A percentile compares a stretch with the other conserved stretches of the same genome.
Evolutionary conservation across 2,329 filamentous ascomycete species (phyloP).

Genomic region (Cercospora canescens): DNA sequence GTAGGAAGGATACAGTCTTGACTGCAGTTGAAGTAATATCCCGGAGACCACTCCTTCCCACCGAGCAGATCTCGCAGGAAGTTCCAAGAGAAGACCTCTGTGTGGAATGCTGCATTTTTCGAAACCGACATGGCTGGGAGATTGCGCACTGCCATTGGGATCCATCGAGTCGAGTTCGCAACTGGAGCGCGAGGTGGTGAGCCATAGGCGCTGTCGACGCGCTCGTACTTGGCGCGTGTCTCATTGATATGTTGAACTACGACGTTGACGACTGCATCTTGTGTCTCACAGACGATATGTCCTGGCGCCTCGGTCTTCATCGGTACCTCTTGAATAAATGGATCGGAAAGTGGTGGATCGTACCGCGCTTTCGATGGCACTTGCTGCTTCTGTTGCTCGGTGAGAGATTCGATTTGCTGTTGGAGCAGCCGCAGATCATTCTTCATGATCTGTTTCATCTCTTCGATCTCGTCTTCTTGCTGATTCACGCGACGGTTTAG

Average conservation of each 20-base stretch:
- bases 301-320: slow-evolving; percentile 1
- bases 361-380: not conserved
- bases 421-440: slow-evolving; percentile 19
- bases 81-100: slow-evolving; percentile 40
- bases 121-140: slow-evolving; percentile 29
- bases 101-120: not conserved
- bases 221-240: not conserved
- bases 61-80: slow-evolving; percentile 41
- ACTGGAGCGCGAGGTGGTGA: not conserved
- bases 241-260: not conserved
- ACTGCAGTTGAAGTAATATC: slow-evolving; percentile 40
- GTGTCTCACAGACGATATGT: slow-evolving; percentile 4
- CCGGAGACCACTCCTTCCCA: slow-evolving; percentile 43
- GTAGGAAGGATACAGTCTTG: slow-evolving; percentile 29
- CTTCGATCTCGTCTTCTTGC: slow-evolving; percentile 10
- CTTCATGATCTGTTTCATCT: slow-evolving; percentile 4
- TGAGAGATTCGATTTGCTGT: not conserved
- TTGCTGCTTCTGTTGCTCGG: not conserved
- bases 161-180: slow-evolving; percentile 30
- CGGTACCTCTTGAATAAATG: slow-evolving; percentile 7
- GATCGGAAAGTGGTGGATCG: not conserved
- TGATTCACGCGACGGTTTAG: slow-evolving; percentile 9
- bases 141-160: slow-evolving; percentile 38
- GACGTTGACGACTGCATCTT: not conserved
- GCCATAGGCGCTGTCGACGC: not conserved